phyloP scores from a whole-genome alignment of 1,284 basidiomycete species.

The Irpex sp. region DNA sequence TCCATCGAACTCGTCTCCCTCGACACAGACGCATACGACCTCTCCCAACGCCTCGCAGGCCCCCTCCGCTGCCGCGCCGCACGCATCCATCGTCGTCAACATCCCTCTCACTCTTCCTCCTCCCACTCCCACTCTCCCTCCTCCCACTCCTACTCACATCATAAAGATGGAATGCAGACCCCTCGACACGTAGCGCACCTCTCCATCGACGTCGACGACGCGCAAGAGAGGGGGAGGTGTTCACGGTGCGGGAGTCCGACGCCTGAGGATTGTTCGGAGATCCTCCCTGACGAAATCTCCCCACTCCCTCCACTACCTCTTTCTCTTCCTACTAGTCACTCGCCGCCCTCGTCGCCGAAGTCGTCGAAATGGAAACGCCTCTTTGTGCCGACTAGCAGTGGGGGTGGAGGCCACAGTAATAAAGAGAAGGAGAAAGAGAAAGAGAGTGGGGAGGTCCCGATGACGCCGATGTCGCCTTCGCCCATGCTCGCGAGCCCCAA shows the following conservation, averaged over 20 bases:
- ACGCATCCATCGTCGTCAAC: slow-evolving; percentile 3
- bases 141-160: background rate
- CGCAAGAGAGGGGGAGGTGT: background rate
- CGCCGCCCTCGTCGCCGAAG: slow-evolving; percentile 10
- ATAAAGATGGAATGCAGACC: background rate
- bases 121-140: background rate
- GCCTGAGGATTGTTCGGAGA: slow-evolving; percentile 8
- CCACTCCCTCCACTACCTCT: too few relatives aligned
- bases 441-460: background rate
- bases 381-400: slow-evolving; percentile 2
- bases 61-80: slow-evolving; percentile 18
- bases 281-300: too few relatives aligned
- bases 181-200: slow-evolving; percentile 7
- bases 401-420: too few relatives aligned
- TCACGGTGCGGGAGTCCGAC: background rate
- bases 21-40: slow-evolving; percentile 27
- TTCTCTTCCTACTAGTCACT: background rate
- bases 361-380: slow-evolving; percentile 10
- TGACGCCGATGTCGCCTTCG: slow-evolving; percentile 16
- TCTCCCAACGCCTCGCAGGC: slow-evolving; percentile 25
- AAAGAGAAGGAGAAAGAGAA: too few relatives aligned
- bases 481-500: slow-evolving; percentile 18
- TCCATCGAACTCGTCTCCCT: slow-evolving; percentile 25
- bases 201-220: slow-evolving; percentile 4
- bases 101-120: slow-evolving; percentile 14